Conservation (phyloP, 2,329 filamentous ascomycete genomes). For the Alternaria brassicae region DNA sequence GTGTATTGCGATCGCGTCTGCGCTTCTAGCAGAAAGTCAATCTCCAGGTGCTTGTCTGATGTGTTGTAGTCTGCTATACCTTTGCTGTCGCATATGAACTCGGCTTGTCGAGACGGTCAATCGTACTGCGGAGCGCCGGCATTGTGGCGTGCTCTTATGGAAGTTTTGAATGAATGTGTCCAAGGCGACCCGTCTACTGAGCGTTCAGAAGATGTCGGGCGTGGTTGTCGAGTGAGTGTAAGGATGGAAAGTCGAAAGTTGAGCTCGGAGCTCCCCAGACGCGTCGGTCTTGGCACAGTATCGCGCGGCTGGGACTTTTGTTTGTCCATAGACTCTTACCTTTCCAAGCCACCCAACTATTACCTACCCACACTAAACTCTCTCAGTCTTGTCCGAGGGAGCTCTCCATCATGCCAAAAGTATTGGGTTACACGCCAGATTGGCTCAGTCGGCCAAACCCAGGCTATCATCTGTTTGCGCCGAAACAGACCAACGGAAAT, state of each 20-base stretch:
- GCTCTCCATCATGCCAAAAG: conserved; percentile 74
- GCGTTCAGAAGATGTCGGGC: neutral
- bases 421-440: conserved; percentile 82
- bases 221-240: neutral
- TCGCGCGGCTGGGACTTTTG: conserved; percentile 23
- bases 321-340: conserved; percentile 10
- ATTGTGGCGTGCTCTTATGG: conserved; percentile 20
- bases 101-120: conserved; percentile 90
- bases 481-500: conserved; percentile 52
- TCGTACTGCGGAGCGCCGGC: conserved; percentile 69
- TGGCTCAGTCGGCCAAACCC: conserved; percentile 84
- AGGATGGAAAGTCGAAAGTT: conserved; percentile 4
- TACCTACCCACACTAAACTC: conserved; percentile 8
- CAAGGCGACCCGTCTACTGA: conserved; percentile 3
- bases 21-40: conserved; percentile 66
- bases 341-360: conserved; percentile 3
- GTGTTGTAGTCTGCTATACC: conserved; percentile 56
- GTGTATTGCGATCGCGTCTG: conserved; percentile 66
- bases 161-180: neutral
- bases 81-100: conserved; percentile 91
- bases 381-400: neutral
- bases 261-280: conserved; percentile 23
- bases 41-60: neutral
- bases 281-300: conserved; percentile 17
- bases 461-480: conserved; percentile 78